phyloP scores from a whole-genome alignment of 1,284 basidiomycete species.

The Rhodotorula mucilaginosa region DNA sequence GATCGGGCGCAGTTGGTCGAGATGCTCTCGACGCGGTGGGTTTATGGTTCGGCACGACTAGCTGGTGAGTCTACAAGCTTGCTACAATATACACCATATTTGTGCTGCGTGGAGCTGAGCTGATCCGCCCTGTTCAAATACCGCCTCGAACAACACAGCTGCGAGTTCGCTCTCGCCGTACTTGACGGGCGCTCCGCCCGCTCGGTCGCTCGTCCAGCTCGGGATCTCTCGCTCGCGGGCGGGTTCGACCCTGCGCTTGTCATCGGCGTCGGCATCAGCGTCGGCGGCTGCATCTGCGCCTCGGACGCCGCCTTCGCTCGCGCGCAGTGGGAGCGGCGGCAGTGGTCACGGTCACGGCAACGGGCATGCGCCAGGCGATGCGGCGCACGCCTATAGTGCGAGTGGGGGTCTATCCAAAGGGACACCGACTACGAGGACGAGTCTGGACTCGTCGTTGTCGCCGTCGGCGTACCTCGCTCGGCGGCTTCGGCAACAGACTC shows the following conservation, averaged over 20 bases:
- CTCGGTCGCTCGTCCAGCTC: slow-evolving; percentile 19
- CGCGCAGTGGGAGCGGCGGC: not conserved
- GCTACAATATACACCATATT: not conserved
- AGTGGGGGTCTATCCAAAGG: too few relatives aligned
- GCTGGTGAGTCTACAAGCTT: not conserved
- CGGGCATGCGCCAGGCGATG: too few relatives aligned
- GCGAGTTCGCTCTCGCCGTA: slow-evolving; percentile 1
- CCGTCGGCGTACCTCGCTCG: not conserved
- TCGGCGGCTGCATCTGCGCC: not conserved
- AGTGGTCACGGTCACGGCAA: not conserved
- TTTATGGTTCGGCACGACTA: not conserved
- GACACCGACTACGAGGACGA: not conserved
- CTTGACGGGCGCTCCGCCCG: slow-evolving; percentile 4
- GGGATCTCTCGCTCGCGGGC: not conserved
- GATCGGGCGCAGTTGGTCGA: slow-evolving; percentile 1
- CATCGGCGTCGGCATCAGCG: too few relatives aligned
- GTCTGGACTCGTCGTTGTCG: not conserved
- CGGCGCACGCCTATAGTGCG: too few relatives aligned
- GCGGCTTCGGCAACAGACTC: slow-evolving; percentile 2
- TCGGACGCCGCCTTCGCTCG: not conserved
- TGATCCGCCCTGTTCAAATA: not conserved
- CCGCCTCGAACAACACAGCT: not conserved
- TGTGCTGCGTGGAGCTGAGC: too few relatives aligned
- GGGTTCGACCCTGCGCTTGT: slow-evolving; percentile 2
- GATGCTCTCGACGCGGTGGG: not conserved